Evolutionary conservation across 768 basidiomycete genomes (phyloP).

Genomic region (Tricholoma flavovirens): DNA sequence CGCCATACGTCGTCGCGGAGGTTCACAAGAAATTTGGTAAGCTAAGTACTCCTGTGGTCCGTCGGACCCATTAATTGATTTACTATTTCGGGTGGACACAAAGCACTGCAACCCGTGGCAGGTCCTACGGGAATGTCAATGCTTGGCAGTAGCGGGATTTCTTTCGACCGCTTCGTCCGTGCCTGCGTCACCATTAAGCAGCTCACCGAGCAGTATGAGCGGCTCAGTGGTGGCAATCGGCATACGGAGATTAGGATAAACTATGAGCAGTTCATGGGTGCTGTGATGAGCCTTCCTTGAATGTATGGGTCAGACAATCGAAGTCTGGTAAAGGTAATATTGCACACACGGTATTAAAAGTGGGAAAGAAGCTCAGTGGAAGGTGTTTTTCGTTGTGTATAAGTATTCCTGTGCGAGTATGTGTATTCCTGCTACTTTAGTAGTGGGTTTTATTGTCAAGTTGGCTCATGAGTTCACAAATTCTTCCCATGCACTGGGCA

Average conservation of each 20-base stretch:
- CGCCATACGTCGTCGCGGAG: slow-evolving; percentile 57
- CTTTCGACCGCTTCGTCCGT: slow-evolving; percentile 83
- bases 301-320: background rate
- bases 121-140: slow-evolving; percentile 24
- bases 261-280: slow-evolving; percentile 69
- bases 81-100: slow-evolving; percentile 46
- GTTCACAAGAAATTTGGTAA: slow-evolving; percentile 79
- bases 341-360: background rate
- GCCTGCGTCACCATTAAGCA: slow-evolving; percentile 82
- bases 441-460: too few relatives aligned
- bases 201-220: slow-evolving; percentile 63
- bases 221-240: slow-evolving; percentile 53
- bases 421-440: too few relatives aligned
- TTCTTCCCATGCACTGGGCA: too few relatives aligned
- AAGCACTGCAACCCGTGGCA: slow-evolving; percentile 41
- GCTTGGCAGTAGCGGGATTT: slow-evolving; percentile 45
- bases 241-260: slow-evolving; percentile 72
- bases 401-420: background rate
- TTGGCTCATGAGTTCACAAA: too few relatives aligned
- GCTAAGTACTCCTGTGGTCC: slow-evolving; percentile 7
- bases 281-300: slow-evolving; percentile 60
- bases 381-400: background rate
- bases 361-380: background rate
- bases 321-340: background rate
- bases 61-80: slow-evolving; percentile 18